Conservation (phyloP, 441 rosid genomes). For the Erodium chrysanthum region DNA sequence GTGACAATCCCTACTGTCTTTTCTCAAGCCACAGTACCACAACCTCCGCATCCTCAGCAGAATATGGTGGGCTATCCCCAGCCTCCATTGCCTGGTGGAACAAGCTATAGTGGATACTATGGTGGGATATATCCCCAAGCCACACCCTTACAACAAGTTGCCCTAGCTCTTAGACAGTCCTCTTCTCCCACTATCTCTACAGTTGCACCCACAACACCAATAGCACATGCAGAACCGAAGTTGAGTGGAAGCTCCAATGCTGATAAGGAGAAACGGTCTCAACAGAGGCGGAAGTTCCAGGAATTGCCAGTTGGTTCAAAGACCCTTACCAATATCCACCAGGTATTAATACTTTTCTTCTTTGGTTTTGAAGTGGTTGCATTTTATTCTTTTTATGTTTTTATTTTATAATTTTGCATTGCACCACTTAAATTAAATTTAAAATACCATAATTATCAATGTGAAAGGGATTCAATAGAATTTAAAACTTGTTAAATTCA, state of each 20-base stretch:
- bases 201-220: conserved; percentile 33
- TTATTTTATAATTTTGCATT: not conserved
- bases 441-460: not conserved
- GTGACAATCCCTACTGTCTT: conserved; percentile 29
- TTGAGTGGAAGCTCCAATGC: conserved; percentile 27
- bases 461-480: not conserved
- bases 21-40: conserved; percentile 35
- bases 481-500: not conserved
- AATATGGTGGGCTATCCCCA: conserved; percentile 37
- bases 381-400: not conserved
- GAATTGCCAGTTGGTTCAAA: conserved; percentile 51
- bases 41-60: conserved; percentile 31
- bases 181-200: conserved; percentile 43
- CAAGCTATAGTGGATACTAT: conserved; percentile 72
- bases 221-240: conserved; percentile 24
- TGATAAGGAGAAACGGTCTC: conserved; percentile 48
- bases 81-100: conserved; percentile 49
- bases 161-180: conserved; percentile 73
- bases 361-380: conserved; percentile 16
- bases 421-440: not conserved
- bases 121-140: conserved; percentile 91
- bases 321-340: conserved; percentile 33
- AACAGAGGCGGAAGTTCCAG: conserved; percentile 79
- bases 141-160: conserved; percentile 93
- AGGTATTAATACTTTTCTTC: conserved; percentile 39